Evolutionary conservation across 139 green algal species (phyloP).

Genomic region (Eudorina sp.): DNA sequence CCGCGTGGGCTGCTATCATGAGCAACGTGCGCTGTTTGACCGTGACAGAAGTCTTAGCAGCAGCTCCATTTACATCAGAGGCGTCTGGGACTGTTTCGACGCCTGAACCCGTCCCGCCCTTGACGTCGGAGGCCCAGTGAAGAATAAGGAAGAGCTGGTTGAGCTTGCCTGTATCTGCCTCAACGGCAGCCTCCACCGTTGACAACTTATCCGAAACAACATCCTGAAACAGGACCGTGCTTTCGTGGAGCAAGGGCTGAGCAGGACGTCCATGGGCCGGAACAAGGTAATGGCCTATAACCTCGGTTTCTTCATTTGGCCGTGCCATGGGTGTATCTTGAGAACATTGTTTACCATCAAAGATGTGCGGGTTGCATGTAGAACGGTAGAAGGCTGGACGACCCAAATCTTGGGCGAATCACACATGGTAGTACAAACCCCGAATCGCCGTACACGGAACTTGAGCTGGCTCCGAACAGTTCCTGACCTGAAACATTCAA

Average conservation of each 20-base stretch:
- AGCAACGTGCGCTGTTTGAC: slow-evolving; percentile 65
- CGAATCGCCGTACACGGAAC: too few relatives aligned
- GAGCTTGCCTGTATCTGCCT: slow-evolving; percentile 33
- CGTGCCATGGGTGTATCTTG: slow-evolving; percentile 5
- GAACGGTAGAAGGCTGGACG: too few relatives aligned
- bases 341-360: too few relatives aligned
- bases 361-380: too few relatives aligned
- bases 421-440: too few relatives aligned
- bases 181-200: slow-evolving; percentile 43
- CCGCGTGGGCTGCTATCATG: slow-evolving; percentile 61
- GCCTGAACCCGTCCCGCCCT: background rate
- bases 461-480: too few relatives aligned
- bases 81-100: background rate
- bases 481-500: too few relatives aligned
- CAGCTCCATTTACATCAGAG: background rate
- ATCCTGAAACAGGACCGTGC: slow-evolving; percentile 57
- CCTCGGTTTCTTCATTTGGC: slow-evolving; percentile 33
- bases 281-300: slow-evolving; percentile 65
- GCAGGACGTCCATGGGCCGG: slow-evolving; percentile 34
- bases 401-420: too few relatives aligned
- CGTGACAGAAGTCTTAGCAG: slow-evolving; percentile 50
- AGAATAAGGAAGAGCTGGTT: slow-evolving; percentile 54
- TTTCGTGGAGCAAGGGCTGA: slow-evolving; percentile 57
- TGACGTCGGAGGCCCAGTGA: slow-evolving; percentile 35
- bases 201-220: slow-evolving; percentile 57